Conservation (phyloP, 192 early-diverging fungal species). For the Backusella luteola region DNA sequence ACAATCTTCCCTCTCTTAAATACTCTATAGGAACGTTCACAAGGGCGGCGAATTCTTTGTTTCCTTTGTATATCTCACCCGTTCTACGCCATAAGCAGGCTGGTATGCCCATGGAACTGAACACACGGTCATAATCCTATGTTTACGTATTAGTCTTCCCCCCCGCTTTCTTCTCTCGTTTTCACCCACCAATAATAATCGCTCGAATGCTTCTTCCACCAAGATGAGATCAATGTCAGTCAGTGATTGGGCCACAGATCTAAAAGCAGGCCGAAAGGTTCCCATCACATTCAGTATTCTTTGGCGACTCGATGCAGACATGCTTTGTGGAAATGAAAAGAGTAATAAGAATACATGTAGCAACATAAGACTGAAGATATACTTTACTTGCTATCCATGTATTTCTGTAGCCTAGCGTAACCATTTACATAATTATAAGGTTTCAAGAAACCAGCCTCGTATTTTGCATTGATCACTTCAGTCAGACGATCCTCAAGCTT, state of each 20-base stretch:
- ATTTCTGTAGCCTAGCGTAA: constrained; percentile 86
- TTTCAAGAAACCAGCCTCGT: constrained; percentile 92
- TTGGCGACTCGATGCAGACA: constrained; percentile 68
- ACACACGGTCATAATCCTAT: constrained; percentile 93
- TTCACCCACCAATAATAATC: constrained; percentile 69
- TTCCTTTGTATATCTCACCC: constrained; percentile 96
- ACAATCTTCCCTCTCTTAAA: constrained; percentile 60
- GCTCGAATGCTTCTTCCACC: constrained; percentile 97
- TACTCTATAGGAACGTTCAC: constrained; percentile 82
- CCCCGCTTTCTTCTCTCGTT: background rate
- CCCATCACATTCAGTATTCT: constrained; percentile 89
- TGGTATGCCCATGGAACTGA: constrained; percentile 94
- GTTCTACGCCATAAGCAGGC: constrained; percentile 96
- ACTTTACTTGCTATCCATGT: constrained; percentile 81
- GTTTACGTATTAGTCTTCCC: background rate
- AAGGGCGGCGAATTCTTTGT: constrained; percentile 91
- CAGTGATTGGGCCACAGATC: constrained; percentile 81
- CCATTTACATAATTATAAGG: constrained; percentile 96
- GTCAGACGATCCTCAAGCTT: constrained; percentile 86
- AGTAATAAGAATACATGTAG: background rate
- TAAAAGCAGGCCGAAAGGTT: constrained; percentile 88
- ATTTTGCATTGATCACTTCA: constrained; percentile 93
- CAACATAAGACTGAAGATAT: background rate
- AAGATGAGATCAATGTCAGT: constrained; percentile 94
- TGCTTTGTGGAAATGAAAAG: constrained; percentile 33